These are phyloP conservation scores for Gardenia jasminoides DNA, from an alignment of 257 asterid species.

Conservation along the genomic window DNA sequence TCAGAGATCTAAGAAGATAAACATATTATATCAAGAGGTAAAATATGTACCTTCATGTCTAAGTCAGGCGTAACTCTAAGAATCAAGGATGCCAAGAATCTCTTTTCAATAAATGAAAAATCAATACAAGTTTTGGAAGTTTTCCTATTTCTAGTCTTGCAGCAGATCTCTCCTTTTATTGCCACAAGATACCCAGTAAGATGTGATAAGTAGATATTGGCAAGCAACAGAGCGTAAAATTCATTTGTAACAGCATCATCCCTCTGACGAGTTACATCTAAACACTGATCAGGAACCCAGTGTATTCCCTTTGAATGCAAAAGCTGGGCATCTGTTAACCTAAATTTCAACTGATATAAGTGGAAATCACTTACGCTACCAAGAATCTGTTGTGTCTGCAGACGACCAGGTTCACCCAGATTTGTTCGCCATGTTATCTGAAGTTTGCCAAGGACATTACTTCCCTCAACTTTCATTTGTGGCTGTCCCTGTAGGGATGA, in stretches of 20 bases:
- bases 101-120: neutral
- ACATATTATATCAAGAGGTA: slow-evolving; percentile 2
- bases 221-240: neutral
- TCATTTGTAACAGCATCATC: neutral
- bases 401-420: slow-evolving; percentile 98
- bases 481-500: slow-evolving; percentile 58
- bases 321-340: neutral
- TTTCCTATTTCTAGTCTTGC: neutral
- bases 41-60: neutral
- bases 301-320: neutral
- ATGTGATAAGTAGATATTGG: neutral
- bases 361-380: slow-evolving; percentile 73
- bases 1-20: slow-evolving; percentile 12
- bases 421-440: slow-evolving; percentile 99
- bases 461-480: slow-evolving; percentile 71
- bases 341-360: neutral
- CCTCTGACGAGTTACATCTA: neutral
- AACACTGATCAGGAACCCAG: neutral
- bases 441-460: slow-evolving; percentile 89
- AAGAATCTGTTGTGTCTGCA: slow-evolving; percentile 94
- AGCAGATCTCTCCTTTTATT: slow-evolving; percentile 2
- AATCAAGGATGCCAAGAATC: neutral
- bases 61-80: neutral
- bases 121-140: neutral
- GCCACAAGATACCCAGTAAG: neutral